A percentile compares a stretch with the other conserved stretches of the same genome.
Conservation (phyloP, 2,329 filamentous ascomycete species). For the Pseudocercospora eumusae region DNA sequence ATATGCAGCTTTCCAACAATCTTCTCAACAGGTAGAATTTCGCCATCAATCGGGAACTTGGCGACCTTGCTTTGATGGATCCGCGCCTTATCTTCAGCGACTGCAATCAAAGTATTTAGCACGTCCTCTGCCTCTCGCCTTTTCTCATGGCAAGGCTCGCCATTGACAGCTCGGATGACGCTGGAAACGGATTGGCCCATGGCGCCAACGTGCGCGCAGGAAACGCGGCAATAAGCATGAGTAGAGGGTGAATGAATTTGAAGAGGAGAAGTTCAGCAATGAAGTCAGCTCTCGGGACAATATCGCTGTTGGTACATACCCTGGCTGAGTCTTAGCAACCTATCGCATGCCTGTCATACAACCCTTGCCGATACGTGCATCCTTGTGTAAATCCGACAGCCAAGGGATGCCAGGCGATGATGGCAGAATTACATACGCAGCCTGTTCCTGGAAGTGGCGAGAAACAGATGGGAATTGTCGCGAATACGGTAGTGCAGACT, state of each 20-base stretch:
- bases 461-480: no score
- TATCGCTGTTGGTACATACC: conserved; percentile 8
- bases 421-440: conserved; percentile 9
- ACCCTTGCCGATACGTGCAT: conserved; percentile 9
- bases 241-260: not conserved
- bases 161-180: conserved; percentile 6
- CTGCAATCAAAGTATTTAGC: conserved; percentile 9
- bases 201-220: not conserved
- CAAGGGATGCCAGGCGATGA: not conserved
- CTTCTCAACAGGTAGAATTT: conserved; percentile 16
- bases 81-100: conserved; percentile 17
- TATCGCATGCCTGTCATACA: not conserved
- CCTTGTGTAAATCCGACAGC: not conserved
- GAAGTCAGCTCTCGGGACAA: conserved; percentile 11
- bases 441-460: not conserved
- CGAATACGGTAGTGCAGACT: no score
- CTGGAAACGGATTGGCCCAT: conserved; percentile 8
- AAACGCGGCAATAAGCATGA: not conserved
- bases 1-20: conserved; percentile 17
- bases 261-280: conserved; percentile 1
- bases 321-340: not conserved
- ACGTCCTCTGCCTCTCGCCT: conserved; percentile 20
- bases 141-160: conserved; percentile 8
- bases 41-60: conserved; percentile 12
- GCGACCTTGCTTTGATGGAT: conserved; percentile 13